Base-by-base conservation (phyloP, 148 eudicot genomes). In the Oxyria digyna region DNA sequence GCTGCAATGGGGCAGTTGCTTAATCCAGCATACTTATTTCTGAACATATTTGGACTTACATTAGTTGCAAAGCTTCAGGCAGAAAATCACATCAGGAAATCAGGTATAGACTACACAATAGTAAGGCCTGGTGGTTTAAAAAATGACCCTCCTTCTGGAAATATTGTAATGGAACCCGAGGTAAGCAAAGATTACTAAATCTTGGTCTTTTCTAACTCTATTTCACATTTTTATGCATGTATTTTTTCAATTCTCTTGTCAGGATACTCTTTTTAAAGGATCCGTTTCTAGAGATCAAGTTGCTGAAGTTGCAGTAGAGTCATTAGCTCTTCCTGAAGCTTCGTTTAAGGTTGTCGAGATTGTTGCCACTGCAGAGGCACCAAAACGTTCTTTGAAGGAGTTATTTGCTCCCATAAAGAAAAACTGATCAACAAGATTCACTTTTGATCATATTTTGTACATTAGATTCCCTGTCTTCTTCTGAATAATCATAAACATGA, bases 1-100 rank as follows among this genome's bases (percentile, higher is more conserved):
- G 98, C 98, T 74, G 96, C 98, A 62, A 93, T 93, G 98, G 98
- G 98, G 11, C 98, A 93, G 74, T 32, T 91, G 62, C 78, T 91
- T 15, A 93, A 93, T 35, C 98, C 98, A 11, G 96, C 98, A 48
- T 89, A 93, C 81, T 71, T 93, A 57, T 71, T 93, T 77, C 96
- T 93, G 69, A 93, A 92, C 71, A 82, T 88, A 20, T 85, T 93
- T 69, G 98, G 98, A 17, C 90, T 93, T 6, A 79, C 79, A 32
- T 74, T 93, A 57, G 71, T 93, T 21, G 98, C 98, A 59, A 93
- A 93, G 84, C 98, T 93, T 29, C 98, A 93, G 72, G 98, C 98
- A 38, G 96, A 93, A 76, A 74, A 86, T 29, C 72, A 87, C 46
- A 89, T 93, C 21, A 75, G 96, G 54, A 82, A 77, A 81, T 93